phyloP scores from a whole-genome alignment of 768 basidiomycete species.

The Podaxis mareebaensis region DNA sequence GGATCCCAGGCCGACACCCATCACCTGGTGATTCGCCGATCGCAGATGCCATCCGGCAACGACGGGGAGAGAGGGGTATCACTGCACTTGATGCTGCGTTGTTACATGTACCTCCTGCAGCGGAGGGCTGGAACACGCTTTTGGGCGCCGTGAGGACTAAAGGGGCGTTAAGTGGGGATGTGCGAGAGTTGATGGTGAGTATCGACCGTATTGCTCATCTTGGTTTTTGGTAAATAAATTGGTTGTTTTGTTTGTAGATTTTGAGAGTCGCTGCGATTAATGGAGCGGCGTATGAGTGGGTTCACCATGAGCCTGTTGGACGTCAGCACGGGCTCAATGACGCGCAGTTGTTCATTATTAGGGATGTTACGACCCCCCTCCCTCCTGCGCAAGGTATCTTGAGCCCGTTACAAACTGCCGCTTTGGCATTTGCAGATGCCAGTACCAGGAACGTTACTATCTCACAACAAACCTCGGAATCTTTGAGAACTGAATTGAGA shows the following conservation, averaged over 20 bases:
- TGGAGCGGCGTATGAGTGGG: conserved; percentile 55
- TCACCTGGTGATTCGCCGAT: conserved; percentile 40
- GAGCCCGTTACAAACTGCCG: conserved; percentile 48
- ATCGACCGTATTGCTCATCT: neutral
- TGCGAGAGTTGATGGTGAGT: conserved; percentile 53
- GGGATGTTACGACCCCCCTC: conserved; percentile 45
- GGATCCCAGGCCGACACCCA: conserved; percentile 46
- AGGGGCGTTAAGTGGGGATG: conserved; percentile 45
- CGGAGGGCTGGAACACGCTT: conserved; percentile 51
- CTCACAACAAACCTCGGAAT: conserved; percentile 38
- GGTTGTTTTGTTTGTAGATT: conserved; percentile 32
- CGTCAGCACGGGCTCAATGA: conserved; percentile 50
- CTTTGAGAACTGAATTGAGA: conserved; percentile 40
- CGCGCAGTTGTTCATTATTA: conserved; percentile 54
- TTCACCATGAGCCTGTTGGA: conserved; percentile 54
- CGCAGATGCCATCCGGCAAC: conserved; percentile 49
- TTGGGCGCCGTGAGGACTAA: conserved; percentile 50
- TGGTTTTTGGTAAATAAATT: neutral
- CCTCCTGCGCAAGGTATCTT: conserved; percentile 42
- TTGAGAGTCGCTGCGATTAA: conserved; percentile 53
- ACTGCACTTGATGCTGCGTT: conserved; percentile 51
- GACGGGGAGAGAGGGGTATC: conserved; percentile 49
- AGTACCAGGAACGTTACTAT: conserved; percentile 52
- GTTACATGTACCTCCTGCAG: conserved; percentile 48
- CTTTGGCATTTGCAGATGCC: conserved; percentile 59